A percentile compares a stretch with the other conserved stretches of the same genome.
These are phyloP conservation scores for Cystobasidiaceae sp. DNA, from an alignment of 1,284 basidiomycete genomes.

Conservation along the genomic window DNA sequence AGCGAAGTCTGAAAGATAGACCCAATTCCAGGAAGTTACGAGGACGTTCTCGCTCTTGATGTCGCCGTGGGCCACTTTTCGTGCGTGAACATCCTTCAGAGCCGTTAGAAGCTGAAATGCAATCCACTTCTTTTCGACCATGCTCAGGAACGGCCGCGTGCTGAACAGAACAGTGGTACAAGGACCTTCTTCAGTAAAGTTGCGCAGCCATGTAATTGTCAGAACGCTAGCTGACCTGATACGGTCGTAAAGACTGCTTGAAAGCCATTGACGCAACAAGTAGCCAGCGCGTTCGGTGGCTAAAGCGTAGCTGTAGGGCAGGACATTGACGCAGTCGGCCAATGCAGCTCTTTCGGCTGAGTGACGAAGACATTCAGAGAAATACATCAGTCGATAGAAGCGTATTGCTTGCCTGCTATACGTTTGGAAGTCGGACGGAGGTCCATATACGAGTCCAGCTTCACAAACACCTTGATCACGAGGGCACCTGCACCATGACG, in stretches of 20 bases:
- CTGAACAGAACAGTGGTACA: too few species aligned
- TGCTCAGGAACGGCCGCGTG: conserved; percentile 86
- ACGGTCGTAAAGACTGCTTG: conserved; percentile 91
- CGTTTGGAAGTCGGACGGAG: conserved; percentile 62
- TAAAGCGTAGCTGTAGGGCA: conserved; percentile 81
- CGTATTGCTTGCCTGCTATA: conserved; percentile 60
- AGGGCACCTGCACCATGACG: conserved; percentile 65
- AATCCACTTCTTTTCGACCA: conserved; percentile 97
- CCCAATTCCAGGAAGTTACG: conserved; percentile 91
- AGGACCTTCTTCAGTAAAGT: too few species aligned
- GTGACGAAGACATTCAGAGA: too few species aligned
- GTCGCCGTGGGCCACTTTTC: conserved; percentile 79
- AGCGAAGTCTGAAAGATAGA: conserved; percentile 93
- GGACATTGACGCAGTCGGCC: conserved; percentile 76
- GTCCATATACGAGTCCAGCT: conserved; percentile 67
- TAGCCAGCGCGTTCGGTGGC: conserved; percentile 97
- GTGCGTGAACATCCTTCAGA: conserved; percentile 72
- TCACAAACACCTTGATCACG: conserved; percentile 75
- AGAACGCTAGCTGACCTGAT: conserved; percentile 65
- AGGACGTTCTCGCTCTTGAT: conserved; percentile 98
- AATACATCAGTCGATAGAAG: too few species aligned
- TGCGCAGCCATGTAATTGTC: too few species aligned
- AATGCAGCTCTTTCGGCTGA: conserved; percentile 70
- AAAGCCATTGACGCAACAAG: conserved; percentile 88
- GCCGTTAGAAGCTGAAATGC: conserved; percentile 86